phyloP scores from a whole-genome alignment of 441 rosid species.

The Gossypium davidsonii region DNA sequence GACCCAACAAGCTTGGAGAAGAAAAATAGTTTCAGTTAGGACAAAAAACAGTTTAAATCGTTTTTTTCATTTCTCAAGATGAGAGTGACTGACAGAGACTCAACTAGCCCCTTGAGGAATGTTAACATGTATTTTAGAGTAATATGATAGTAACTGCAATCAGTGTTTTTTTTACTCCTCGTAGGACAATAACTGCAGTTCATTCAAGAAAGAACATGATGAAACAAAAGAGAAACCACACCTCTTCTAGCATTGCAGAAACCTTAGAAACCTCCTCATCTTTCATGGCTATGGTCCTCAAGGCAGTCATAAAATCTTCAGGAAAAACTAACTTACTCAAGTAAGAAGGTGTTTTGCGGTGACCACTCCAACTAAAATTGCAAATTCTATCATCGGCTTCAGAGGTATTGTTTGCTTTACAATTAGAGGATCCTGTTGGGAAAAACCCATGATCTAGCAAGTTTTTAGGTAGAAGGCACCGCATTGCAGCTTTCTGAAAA shows the following conservation, averaged over 20 bases:
- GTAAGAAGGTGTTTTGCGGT: constrained; percentile 69
- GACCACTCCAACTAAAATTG: constrained; percentile 90
- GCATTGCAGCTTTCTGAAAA: constrained; percentile 71
- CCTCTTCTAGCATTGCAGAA: constrained; percentile 81
- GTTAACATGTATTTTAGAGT: not conserved
- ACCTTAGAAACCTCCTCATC: constrained; percentile 68
- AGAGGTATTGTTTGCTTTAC: constrained; percentile 22
- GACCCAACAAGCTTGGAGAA: constrained; percentile 59
- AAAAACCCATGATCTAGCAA: constrained; percentile 64
- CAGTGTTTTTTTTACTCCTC: not conserved
- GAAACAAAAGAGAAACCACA: constrained; percentile 10
- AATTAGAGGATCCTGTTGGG: constrained; percentile 29
- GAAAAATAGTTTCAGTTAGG: constrained; percentile 7
- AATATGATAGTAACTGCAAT: not conserved
- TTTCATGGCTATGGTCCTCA: constrained; percentile 77
- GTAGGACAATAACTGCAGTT: not conserved
- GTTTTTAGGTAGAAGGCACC: constrained; percentile 71
- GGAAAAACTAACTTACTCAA: constrained; percentile 72
- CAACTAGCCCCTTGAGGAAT: not conserved
- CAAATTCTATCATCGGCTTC: constrained; percentile 24
- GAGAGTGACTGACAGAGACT: not conserved
- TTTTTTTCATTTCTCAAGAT: not conserved
- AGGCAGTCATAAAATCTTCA: constrained; percentile 60
- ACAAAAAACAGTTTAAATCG: not conserved
- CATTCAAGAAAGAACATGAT: not conserved